phyloP scores from a whole-genome alignment of 768 basidiomycete species.

The Pleurotus sapidus region DNA sequence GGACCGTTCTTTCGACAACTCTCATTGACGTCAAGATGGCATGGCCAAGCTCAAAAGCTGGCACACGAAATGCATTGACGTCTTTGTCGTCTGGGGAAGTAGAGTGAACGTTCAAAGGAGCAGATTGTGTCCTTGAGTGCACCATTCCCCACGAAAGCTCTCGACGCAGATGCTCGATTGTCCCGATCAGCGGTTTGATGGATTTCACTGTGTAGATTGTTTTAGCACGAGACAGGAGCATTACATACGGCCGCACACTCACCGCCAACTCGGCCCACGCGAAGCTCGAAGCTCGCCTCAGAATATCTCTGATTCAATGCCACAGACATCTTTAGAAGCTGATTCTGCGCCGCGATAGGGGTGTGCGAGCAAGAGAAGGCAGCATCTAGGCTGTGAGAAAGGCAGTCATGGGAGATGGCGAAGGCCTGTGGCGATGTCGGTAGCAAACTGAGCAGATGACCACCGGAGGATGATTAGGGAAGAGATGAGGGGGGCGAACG shows the following conservation, averaged over 20 bases:
- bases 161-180: constrained; percentile 42
- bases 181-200: constrained; percentile 39
- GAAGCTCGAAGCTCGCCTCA: constrained; percentile 43
- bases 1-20: constrained; percentile 28
- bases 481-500: constrained; percentile 30
- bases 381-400: constrained; percentile 26
- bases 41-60: constrained; percentile 30
- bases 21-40: constrained; percentile 32
- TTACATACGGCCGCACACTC: constrained; percentile 8
- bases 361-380: constrained; percentile 14
- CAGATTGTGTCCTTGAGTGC: constrained; percentile 24
- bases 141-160: constrained; percentile 41
- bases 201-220: constrained; percentile 27
- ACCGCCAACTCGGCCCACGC: constrained; percentile 42
- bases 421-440: constrained; percentile 33
- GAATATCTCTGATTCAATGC: constrained; percentile 38
- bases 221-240: constrained; percentile 8
- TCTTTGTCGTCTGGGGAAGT: constrained; percentile 10
- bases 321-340: constrained; percentile 32
- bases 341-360: constrained; percentile 16
- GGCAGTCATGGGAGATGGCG: constrained; percentile 27
- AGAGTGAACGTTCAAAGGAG: background rate
- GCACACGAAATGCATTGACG: constrained; percentile 18
- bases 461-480: constrained; percentile 37
- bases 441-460: constrained; percentile 41